Evolutionary conservation across 2,329 filamentous ascomycete species (phyloP).

Genomic region (Fusarium sp.): DNA sequence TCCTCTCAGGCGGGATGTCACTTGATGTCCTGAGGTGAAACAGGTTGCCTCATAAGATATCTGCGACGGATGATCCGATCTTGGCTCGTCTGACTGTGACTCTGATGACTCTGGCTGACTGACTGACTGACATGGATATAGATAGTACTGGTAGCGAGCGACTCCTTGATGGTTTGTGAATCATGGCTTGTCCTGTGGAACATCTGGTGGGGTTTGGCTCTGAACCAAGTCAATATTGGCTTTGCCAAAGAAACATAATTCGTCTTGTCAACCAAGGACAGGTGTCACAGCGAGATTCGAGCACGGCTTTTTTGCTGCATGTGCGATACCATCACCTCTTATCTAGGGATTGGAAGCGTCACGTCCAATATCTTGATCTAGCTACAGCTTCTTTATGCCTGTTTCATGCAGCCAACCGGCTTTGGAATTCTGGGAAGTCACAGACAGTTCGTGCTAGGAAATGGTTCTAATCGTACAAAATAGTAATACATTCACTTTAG

Average conservation of each 20-base stretch:
- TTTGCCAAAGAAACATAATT: background rate
- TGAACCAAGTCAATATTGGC: background rate
- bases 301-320: background rate
- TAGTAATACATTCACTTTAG: background rate
- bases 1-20: slow-evolving; percentile 21
- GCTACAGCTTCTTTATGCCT: background rate
- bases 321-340: background rate
- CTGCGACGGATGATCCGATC: slow-evolving; percentile 11
- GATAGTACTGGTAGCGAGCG: background rate
- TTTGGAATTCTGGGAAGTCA: background rate
- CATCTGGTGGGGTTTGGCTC: background rate
- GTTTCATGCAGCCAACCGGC: slow-evolving; percentile 26
- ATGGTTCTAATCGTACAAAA: slow-evolving; percentile 14
- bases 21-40: slow-evolving; percentile 38
- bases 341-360: background rate
- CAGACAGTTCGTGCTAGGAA: background rate
- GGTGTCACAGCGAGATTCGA: slow-evolving; percentile 15
- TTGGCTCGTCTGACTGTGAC: slow-evolving; percentile 18
- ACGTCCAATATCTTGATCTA: background rate
- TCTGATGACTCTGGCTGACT: slow-evolving; percentile 6
- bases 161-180: slow-evolving; percentile 5
- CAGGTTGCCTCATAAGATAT: slow-evolving; percentile 36
- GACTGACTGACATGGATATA: slow-evolving; percentile 1
- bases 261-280: background rate
- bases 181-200: background rate